These are phyloP conservation scores for Plasmodium malariae DNA, from an alignment of 169 alveolate species.

Conservation along the genomic window DNA sequence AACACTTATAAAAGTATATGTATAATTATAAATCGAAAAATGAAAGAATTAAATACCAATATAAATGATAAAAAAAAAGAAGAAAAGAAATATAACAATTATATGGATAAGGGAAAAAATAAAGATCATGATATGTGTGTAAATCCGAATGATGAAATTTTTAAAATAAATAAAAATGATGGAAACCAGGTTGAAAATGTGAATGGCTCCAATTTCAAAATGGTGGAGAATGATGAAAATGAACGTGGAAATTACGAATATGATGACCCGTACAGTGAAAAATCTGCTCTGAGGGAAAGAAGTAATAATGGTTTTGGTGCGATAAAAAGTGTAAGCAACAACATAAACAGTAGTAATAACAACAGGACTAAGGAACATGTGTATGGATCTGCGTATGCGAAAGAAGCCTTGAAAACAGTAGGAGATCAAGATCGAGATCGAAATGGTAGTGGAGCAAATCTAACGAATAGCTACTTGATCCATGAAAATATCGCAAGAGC, in stretches of 20 bases:
- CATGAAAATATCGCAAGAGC: conserved; percentile 14
- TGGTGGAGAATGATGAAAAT: conserved; percentile 1
- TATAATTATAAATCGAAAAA: conserved; percentile 71
- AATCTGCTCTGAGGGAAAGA: background rate
- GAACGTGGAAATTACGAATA: conserved; percentile 13
- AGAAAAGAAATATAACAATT: background rate
- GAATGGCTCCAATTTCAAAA: background rate
- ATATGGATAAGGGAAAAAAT: background rate
- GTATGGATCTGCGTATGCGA: background rate
- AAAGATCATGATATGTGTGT: background rate
- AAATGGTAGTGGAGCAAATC: background rate
- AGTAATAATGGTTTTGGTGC: background rate
- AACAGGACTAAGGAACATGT: background rate
- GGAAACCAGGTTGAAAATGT: background rate
- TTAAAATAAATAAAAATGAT: background rate
- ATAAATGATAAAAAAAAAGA: conserved; percentile 21
- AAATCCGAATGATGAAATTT: conserved; percentile 14
- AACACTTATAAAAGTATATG: conserved; percentile 57
- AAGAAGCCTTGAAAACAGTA: background rate
- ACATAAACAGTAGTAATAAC: background rate
- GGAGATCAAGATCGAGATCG: background rate
- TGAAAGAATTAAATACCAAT: conserved; percentile 50
- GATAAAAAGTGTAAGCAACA: background rate
- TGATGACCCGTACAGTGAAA: conserved; percentile 62
- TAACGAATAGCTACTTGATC: background rate